These are phyloP conservation scores for Colletotrichum camelliae DNA, from an alignment of 2,329 filamentous ascomycete species.

Conservation along the genomic window DNA sequence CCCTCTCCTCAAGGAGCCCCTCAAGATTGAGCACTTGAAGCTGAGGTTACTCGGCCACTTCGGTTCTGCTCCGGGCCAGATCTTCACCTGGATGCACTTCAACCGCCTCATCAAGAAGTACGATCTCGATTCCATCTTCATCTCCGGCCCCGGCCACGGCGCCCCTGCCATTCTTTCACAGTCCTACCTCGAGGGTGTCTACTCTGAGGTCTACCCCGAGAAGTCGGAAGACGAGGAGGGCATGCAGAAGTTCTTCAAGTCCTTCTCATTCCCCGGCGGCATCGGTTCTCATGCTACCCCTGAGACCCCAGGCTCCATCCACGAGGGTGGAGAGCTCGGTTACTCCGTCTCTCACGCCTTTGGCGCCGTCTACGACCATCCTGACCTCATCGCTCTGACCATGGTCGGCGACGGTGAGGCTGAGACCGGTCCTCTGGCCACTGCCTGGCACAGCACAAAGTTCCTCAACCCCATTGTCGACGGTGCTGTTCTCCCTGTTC, in stretches of 20 bases:
- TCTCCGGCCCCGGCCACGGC: slow-evolving; percentile 80
- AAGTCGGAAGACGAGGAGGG: slow-evolving; percentile 73
- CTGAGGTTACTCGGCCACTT: slow-evolving; percentile 77
- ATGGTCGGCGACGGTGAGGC: slow-evolving; percentile 83
- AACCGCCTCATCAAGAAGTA: slow-evolving; percentile 85
- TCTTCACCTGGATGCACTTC: slow-evolving; percentile 83
- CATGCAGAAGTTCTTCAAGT: slow-evolving; percentile 79
- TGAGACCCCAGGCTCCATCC: slow-evolving; percentile 77
- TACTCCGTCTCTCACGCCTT: slow-evolving; percentile 83
- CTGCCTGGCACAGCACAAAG: slow-evolving; percentile 83
- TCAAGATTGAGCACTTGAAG: slow-evolving; percentile 75
- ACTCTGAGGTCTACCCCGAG: slow-evolving; percentile 78
- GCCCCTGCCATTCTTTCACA: slow-evolving; percentile 79
- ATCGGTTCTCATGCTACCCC: slow-evolving; percentile 81
- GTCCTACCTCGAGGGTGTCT: slow-evolving; percentile 78
- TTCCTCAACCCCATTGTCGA: slow-evolving; percentile 82
- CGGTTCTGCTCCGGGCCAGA: slow-evolving; percentile 80
- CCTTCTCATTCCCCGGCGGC: slow-evolving; percentile 82
- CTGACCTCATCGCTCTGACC: slow-evolving; percentile 74
- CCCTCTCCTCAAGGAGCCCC: slow-evolving; percentile 72
- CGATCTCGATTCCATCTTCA: slow-evolving; percentile 73
- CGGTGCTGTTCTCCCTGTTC: slow-evolving; percentile 77
- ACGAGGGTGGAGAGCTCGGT: slow-evolving; percentile 83
- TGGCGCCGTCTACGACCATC: slow-evolving; percentile 77
- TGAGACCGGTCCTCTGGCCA: slow-evolving; percentile 81